Base-by-base conservation (phyloP, 2,329 filamentous ascomycete species). In the Apiospora aurea region DNA sequence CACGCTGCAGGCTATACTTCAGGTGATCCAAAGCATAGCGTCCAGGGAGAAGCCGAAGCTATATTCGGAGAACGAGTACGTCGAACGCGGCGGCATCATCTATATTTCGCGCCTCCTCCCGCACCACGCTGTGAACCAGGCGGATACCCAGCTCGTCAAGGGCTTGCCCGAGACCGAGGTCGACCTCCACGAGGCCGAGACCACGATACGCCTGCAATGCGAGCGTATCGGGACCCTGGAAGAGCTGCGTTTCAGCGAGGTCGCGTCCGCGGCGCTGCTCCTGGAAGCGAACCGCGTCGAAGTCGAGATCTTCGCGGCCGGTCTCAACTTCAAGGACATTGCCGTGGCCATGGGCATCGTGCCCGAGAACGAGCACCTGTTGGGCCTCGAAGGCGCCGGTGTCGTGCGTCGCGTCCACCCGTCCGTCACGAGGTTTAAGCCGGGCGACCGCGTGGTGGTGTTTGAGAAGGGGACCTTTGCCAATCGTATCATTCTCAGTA, bases 271-370 rank as follows among this genome's bases (percentile, higher is more conserved):
- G 11, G 41, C 64, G 6, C 24, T 29, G 18, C 57, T 68, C 21
- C 24, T 73, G 2, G 1, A 26, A 14, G 61, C 69, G 14, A 51
- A 68, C 41, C 38, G 2, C 2, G 69, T 75, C 6, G 73, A 75
- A 38, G 67, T 75, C 4, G 69, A 74, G 24, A 41, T 74, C 2
- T 44, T 66, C 16, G 72, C 73, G 4, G 67, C 71, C 5, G 74
- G 73, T 4, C 14, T 75, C 4, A 75, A 74, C 47, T 75, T 69
- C 57, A 73, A 75, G 43, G 72, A 75, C 21, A 70, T 74, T 2
- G 72, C 53, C 13, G 61, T 70, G 8, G 70, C 70, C 14, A 74
- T 71, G 13, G 74, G 74, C 4, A 73, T 74, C 43, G 72, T 75
- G 1, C 72, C 74, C 1, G 70, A 57, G 0, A 66, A 75, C 29